Conservation (phyloP, 257 asterid genomes). For the Nemophila menziesii region DNA sequence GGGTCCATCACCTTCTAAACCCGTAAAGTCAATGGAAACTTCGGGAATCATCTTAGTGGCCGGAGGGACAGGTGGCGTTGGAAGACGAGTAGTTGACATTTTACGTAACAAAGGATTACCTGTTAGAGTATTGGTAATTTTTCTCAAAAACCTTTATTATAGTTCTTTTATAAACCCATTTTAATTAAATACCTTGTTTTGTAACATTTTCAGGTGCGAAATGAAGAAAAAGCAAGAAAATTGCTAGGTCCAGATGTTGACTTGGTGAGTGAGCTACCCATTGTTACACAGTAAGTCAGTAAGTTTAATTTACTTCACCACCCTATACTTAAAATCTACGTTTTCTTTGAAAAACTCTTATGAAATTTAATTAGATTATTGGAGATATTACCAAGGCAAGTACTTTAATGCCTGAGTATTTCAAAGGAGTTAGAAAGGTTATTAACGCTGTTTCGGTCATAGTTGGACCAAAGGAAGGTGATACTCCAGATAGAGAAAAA, state of each 20-base stretch:
- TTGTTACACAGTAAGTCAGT: background rate
- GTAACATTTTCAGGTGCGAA: slow-evolving; percentile 60
- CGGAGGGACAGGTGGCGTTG: slow-evolving; percentile 99
- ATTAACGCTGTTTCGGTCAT: slow-evolving; percentile 84
- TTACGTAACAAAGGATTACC: slow-evolving; percentile 50
- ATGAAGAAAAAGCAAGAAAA: slow-evolving; percentile 88
- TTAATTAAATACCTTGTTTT: too few relatives aligned
- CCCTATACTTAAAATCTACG: background rate
- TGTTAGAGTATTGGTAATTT: slow-evolving; percentile 82
- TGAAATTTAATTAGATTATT: slow-evolving; percentile 42
- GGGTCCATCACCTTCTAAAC: slow-evolving; percentile 69
- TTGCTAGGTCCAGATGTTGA: slow-evolving; percentile 88
- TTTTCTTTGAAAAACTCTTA: background rate
- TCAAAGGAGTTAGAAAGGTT: slow-evolving; percentile 73
- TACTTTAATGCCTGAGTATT: slow-evolving; percentile 66
- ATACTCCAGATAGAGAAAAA: slow-evolving; percentile 92
- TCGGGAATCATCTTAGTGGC: slow-evolving; percentile 68
- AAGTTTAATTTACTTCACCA: background rate
- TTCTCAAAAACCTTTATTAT: too few relatives aligned
- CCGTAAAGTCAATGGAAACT: slow-evolving; percentile 46
- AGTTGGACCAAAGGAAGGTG: slow-evolving; percentile 99
- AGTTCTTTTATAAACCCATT: too few relatives aligned
- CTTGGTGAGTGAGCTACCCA: slow-evolving; percentile 42
- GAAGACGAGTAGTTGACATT: slow-evolving; percentile 79
- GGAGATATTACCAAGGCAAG: slow-evolving; percentile 85